Evolutionary conservation across 257 asterid genomes (phyloP).

Genomic region (Gynochthodes officinalis): DNA sequence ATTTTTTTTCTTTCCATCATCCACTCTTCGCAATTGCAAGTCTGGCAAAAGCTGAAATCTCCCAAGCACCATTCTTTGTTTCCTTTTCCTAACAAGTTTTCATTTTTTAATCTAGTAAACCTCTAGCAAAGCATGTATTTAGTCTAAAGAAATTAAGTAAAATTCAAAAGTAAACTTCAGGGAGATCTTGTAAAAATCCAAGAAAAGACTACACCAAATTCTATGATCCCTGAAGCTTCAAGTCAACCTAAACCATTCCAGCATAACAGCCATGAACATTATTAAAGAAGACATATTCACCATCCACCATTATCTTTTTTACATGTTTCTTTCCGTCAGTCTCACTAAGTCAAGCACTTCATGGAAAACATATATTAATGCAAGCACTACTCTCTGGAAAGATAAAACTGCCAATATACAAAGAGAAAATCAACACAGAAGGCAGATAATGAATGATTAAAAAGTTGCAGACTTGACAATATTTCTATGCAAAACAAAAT

Average conservation of each 20-base stretch:
- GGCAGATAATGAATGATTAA: not conserved
- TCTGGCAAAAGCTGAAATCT: not conserved
- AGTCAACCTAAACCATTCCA: not conserved
- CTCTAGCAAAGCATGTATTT: not conserved
- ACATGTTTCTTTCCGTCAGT: not conserved
- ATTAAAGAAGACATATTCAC: not conserved
- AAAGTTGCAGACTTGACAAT: not conserved
- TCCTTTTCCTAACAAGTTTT: not conserved
- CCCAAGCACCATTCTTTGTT: not conserved
- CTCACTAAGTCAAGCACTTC: not conserved
- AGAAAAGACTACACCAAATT: not conserved
- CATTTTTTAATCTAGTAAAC: not conserved
- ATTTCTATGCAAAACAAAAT: not conserved
- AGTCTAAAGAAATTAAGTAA: not conserved
- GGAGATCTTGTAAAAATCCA: too few species aligned
- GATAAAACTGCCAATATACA: not conserved
- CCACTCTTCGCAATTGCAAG: not conserved
- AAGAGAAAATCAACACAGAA: not conserved
- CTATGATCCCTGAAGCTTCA: not conserved
- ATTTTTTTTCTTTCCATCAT: not conserved
- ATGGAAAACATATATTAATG: not conserved
- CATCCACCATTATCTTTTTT: not conserved
- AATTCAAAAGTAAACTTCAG: not conserved
- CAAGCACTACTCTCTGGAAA: not conserved
- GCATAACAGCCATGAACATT: not conserved